Base-by-base conservation (phyloP, 2,329 filamentous ascomycete species). In the Fusarium chlamydosporum region DNA sequence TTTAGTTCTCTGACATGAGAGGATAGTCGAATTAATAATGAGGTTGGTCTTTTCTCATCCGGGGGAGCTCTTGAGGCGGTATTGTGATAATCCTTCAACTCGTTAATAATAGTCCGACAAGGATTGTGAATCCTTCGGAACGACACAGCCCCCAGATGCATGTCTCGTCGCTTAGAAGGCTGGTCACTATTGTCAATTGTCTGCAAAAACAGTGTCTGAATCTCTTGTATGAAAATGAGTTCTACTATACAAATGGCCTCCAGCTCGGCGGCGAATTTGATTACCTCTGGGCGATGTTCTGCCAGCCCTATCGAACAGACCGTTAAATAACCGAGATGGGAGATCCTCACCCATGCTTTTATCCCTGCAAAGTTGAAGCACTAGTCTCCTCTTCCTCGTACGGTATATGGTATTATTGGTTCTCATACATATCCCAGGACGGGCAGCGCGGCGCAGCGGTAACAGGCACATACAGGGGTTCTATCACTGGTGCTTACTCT, bases 401-500 rank as follows among this genome's bases (percentile, higher is more conserved):
- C 47, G 47, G 47, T 40, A 50, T 51, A 38, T 16, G 1, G 11
- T 51, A 26, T 51, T 7, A 51, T 51, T 51, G 47, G 47, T 18
- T 6, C n/a, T 20, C 16, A 26, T 23, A 23, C 23, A 23, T 23
- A 23, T 23, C 23, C 35, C 42, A n/a, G 31, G 11, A 26, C 27
- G 11, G 16, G 12, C 26, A 50, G 33, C 16, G 33, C 34, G 47
- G 47, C 34, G 34, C 47, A 51, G 47, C 47, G 47, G 47, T 51
- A 40, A 51, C 11, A 40, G n/a, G 16, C 23, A 23, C 23, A 51
- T 29, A 38, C 47, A 51, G 34, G 47, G 47, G n/a, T 51, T 27
- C 12, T 40, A 15, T 51, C 47, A 20, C 47, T 51, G 47, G 34
- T 51, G 47, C 47, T 51, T 51, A 51, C 47, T 40, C 34, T 27